Conservation (phyloP, 139 green algal genomes). For the Coccomyxa sp. region DNA sequence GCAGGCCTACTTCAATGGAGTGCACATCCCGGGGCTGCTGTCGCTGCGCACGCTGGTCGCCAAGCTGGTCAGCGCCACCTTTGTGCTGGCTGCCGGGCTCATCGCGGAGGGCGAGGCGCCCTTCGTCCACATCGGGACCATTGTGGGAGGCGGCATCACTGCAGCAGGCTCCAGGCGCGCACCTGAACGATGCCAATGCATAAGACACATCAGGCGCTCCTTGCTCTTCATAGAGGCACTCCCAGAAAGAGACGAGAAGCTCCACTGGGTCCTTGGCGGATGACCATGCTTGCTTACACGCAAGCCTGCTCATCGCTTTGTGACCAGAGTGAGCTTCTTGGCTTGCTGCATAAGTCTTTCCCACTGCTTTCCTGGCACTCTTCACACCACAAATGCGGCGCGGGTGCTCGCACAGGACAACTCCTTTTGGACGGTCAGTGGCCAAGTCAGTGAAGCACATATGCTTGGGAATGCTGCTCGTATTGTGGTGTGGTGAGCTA, state of each 20-base stretch:
- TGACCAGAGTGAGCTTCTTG: too few relatives aligned
- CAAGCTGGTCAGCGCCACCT: background rate
- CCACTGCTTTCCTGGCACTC: too few relatives aligned
- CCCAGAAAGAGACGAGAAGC: too few relatives aligned
- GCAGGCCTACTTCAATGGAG: slow-evolving; percentile 5
- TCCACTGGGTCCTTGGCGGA: too few relatives aligned
- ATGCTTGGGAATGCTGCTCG: background rate
- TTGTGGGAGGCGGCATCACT: background rate
- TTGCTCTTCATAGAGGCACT: too few relatives aligned
- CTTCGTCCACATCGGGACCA: background rate
- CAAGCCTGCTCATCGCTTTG: too few relatives aligned
- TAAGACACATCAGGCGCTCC: too few relatives aligned
- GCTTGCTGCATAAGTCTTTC: too few relatives aligned
- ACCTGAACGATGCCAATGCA: background rate
- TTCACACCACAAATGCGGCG: too few relatives aligned
- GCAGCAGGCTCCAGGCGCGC: background rate
- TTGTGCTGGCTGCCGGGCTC: background rate
- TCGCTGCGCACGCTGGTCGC: background rate
- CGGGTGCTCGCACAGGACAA: background rate
- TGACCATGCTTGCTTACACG: too few relatives aligned
- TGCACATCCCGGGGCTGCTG: slow-evolving; percentile 1
- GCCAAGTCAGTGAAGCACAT: background rate
- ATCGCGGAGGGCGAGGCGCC: background rate
- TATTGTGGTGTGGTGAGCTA: too few relatives aligned
- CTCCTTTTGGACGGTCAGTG: background rate